Percentiles rank a stretch among this genome's conserved stretches.
phyloP scores from a whole-genome alignment of 2,329 filamentous ascomycete genomes.

The Westerdykella aurantiaca region DNA sequence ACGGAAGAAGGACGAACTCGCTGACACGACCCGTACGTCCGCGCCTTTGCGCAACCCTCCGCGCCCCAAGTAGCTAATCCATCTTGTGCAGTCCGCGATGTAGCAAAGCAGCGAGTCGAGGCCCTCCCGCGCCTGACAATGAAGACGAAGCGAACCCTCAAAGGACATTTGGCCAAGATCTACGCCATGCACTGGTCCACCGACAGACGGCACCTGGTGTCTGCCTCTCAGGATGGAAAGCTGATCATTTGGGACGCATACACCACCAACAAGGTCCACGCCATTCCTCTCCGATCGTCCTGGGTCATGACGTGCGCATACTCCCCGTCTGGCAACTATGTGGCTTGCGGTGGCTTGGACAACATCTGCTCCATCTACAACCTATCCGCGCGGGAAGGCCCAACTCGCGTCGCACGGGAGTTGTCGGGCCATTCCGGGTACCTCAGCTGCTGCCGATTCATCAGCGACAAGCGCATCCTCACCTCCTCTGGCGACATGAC shows the following conservation, averaged over 20 bases:
- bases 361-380: conserved; percentile 99
- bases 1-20: conserved; percentile 99
- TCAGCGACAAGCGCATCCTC: conserved; percentile 95
- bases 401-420: conserved; percentile 90
- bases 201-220: conserved; percentile 92
- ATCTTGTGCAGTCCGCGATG: conserved; percentile 67
- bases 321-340: conserved; percentile 95
- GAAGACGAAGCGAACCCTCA: conserved; percentile 94
- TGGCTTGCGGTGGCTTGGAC: conserved; percentile 95
- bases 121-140: conserved; percentile 88
- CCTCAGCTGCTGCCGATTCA: conserved; percentile 96
- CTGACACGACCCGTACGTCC: conserved; percentile 88
- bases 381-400: conserved; percentile 92
- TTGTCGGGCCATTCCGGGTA: conserved; percentile 96
- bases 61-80: conserved; percentile 1
- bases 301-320: conserved; percentile 99
- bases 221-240: conserved; percentile 97
- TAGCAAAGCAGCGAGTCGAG: conserved; percentile 89
- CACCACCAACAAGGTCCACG: conserved; percentile 98
- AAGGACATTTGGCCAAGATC: conserved; percentile 97
- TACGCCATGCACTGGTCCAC: conserved; percentile 99
- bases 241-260: conserved; percentile 99
- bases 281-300: conserved; percentile 91
- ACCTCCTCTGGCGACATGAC: conserved; percentile 99
- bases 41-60: conserved; percentile 4